Conservation (phyloP, 768 basidiomycete genomes). For the Collybia sordida region DNA sequence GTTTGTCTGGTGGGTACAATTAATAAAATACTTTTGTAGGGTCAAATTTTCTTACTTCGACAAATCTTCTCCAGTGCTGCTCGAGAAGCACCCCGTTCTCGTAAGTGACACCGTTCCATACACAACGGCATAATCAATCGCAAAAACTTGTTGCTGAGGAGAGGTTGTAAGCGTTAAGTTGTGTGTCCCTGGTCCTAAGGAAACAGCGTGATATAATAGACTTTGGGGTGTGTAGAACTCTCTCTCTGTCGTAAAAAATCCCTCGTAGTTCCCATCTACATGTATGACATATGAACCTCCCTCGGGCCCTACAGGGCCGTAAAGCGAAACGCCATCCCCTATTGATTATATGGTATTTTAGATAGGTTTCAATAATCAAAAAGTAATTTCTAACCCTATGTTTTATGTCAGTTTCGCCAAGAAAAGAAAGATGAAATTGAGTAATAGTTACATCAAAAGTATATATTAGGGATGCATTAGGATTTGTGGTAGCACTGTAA, state of each 20-base stretch:
- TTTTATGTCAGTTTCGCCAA: too few species aligned
- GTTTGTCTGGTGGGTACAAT: too few species aligned
- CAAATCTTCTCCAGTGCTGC: too few species aligned
- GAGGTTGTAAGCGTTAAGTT: conserved; percentile 24
- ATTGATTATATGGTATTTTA: too few species aligned
- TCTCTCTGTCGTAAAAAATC: conserved; percentile 18
- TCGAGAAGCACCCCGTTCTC: too few species aligned
- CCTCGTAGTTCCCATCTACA: conserved; percentile 26
- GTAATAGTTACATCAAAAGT: conserved; percentile 37
- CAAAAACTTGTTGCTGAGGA: conserved; percentile 15
- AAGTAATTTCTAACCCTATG: too few species aligned
- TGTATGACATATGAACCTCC: conserved; percentile 32
- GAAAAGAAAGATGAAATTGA: too few species aligned
- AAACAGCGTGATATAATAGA: conserved; percentile 19
- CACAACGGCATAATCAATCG: conserved; percentile 27
- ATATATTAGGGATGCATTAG: conserved; percentile 30
- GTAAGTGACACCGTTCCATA: background rate
- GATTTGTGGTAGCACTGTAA: conserved; percentile 30
- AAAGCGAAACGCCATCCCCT: conserved; percentile 46
- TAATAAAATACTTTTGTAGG: too few species aligned
- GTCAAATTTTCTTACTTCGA: too few species aligned
- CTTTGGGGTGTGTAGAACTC: conserved; percentile 22
- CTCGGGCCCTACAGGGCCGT: conserved; percentile 40
- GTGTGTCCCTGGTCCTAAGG: conserved; percentile 10
- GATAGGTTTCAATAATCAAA: too few species aligned